phyloP scores from a whole-genome alignment of 2,329 filamentous ascomycete genomes.

The Ceratocystiopsis minuta region DNA sequence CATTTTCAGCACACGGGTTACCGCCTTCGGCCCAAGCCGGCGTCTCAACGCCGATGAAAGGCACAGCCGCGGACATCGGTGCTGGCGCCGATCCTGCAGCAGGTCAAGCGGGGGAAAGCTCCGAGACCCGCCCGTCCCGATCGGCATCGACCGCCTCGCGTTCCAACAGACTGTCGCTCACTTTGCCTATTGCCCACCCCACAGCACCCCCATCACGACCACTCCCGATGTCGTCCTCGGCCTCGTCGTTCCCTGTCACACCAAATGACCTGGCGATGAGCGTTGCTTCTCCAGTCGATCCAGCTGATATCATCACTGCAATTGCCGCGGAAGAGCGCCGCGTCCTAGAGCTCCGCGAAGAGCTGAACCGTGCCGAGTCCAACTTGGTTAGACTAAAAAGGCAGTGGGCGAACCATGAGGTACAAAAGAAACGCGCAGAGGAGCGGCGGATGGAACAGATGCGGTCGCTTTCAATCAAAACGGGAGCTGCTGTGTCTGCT shows the following conservation, averaged over 20 bases:
- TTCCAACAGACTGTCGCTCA: conserved; percentile 41
- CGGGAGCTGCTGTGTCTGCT: not conserved
- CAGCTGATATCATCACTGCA: conserved; percentile 61
- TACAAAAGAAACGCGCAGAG: conserved; percentile 55
- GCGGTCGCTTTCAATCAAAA: conserved; percentile 21
- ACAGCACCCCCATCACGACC: conserved; percentile 34
- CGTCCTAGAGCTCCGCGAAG: conserved; percentile 80
- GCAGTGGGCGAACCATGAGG: conserved; percentile 65
- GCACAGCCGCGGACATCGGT: conserved; percentile 1
- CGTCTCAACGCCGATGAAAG: conserved; percentile 6
- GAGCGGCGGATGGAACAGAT: conserved; percentile 44
- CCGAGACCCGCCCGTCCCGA: conserved; percentile 27
- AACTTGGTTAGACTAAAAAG: conserved; percentile 64
- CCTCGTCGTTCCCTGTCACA: conserved; percentile 29
- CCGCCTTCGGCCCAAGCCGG: conserved; percentile 20
- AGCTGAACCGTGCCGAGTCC: conserved; percentile 64
- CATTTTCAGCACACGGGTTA: too few species aligned
- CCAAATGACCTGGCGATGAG: conserved; percentile 25
- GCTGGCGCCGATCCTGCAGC: not conserved
- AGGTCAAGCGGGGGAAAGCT: conserved; percentile 16
- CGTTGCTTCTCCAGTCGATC: conserved; percentile 30
- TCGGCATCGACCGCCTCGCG: conserved; percentile 35
- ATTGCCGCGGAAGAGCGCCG: conserved; percentile 82
- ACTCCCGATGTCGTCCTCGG: conserved; percentile 25
- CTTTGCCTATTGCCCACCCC: conserved; percentile 40